phyloP scores from a whole-genome alignment of 345 rosid genomes.

The Psidium guajava region DNA sequence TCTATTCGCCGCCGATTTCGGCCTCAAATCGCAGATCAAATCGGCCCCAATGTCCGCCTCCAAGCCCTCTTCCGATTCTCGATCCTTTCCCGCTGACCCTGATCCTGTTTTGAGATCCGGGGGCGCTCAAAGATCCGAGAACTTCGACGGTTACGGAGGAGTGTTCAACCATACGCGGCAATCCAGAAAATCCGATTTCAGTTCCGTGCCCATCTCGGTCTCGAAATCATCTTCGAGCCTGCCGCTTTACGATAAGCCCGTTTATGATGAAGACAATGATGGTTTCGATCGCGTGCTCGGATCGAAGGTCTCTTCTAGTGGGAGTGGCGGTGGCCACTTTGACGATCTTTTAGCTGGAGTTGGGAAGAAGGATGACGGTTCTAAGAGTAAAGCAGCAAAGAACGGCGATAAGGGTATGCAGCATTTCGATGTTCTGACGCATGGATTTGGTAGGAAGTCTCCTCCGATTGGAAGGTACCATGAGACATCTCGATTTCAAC shows the following conservation, averaged over 20 bases:
- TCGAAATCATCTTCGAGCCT: constrained; percentile 3
- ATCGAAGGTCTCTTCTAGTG: not conserved
- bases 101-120: constrained; percentile 10
- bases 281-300: constrained; percentile 6
- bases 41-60: constrained; percentile 25
- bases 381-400: constrained; percentile 4
- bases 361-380: constrained; percentile 12
- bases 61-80: not conserved
- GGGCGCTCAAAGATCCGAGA: constrained; percentile 1
- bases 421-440: constrained; percentile 21
- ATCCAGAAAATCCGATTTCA: constrained; percentile 2
- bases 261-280: constrained; percentile 17
- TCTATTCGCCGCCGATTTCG: constrained; percentile 19
- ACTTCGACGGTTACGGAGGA: constrained; percentile 13
- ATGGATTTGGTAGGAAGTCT: constrained; percentile 30
- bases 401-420: constrained; percentile 5
- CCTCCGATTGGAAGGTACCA: constrained; percentile 11
- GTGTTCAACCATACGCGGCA: not conserved
- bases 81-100: constrained; percentile 3
- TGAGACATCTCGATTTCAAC: not conserved
- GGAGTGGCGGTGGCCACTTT: constrained; percentile 1
- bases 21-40: constrained; percentile 31
- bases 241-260: constrained; percentile 26
- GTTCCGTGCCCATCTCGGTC: constrained; percentile 1
- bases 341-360: constrained; percentile 25